A percentile compares a stretch with the other conserved stretches of the same genome.
Conservation (phyloP, 1,284 basidiomycete genomes). For the Trichosporon sp. region DNA sequence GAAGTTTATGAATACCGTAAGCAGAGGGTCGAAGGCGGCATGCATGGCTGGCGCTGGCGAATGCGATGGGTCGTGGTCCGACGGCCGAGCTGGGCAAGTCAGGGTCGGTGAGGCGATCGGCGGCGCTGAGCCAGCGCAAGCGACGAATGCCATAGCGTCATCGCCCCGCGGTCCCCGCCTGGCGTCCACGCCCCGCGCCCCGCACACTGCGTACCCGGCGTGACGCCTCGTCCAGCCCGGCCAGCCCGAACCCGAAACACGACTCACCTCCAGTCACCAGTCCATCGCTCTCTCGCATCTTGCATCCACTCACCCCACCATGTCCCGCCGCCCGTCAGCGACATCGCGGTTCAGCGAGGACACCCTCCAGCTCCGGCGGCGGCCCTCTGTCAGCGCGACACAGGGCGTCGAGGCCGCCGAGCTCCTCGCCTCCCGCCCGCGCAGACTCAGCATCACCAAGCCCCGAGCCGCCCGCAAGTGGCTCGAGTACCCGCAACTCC, state of each 20-base stretch:
- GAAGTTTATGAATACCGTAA: conserved; percentile 2
- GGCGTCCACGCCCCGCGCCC: neutral
- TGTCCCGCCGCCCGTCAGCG: neutral
- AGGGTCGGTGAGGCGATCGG: neutral
- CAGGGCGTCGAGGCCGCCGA: conserved; percentile 9
- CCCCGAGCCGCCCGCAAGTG: neutral
- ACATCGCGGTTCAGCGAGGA: neutral
- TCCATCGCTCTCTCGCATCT: neutral
- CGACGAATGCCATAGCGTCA: neutral
- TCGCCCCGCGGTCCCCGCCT: neutral
- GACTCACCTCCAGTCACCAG: neutral
- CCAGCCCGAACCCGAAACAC: neutral
- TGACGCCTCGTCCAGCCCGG: neutral
- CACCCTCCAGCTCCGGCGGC: conserved; percentile 13
- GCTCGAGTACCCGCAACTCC: conserved; percentile 17
- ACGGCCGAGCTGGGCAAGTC: neutral
- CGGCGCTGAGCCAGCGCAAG: neutral
- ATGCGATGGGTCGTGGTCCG: neutral
- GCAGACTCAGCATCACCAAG: conserved; percentile 4
- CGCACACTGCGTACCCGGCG: neutral
- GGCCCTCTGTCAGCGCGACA: conserved; percentile 9
- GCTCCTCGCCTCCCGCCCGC: conserved; percentile 7
- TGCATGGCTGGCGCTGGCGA: neutral
- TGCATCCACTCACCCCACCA: neutral
- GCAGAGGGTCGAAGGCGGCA: neutral